phyloP scores from a whole-genome alignment of 495 filamentous ascomycete species.

The Bombardia bombarda region DNA sequence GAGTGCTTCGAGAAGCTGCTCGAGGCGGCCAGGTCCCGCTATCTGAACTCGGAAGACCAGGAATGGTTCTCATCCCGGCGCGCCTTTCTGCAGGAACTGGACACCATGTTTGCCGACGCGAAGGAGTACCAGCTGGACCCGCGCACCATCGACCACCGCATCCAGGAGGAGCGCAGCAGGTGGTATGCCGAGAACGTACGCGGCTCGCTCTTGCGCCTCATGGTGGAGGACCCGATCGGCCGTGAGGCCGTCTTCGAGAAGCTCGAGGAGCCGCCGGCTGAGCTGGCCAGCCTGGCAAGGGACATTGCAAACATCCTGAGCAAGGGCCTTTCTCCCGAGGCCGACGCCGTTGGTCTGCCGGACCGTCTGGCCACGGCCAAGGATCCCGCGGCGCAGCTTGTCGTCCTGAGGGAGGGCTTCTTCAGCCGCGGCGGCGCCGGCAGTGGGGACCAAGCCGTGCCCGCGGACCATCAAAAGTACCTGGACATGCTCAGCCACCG shows the following conservation, averaged over 20 bases:
- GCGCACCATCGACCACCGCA: constrained; percentile 28
- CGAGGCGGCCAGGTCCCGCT: constrained; percentile 27
- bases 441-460: constrained; percentile 8
- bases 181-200: constrained; percentile 35
- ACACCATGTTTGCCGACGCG: constrained; percentile 29
- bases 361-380: constrained; percentile 17
- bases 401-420: constrained; percentile 28
- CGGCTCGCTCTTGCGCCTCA: constrained; percentile 21
- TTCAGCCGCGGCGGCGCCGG: constrained; percentile 17
- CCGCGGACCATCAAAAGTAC: constrained; percentile 26
- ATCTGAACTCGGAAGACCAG: constrained; percentile 13
- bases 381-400: constrained; percentile 4
- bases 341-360: constrained; percentile 6
- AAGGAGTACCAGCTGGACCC: constrained; percentile 27
- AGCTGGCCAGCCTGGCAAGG: constrained; percentile 6
- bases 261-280: constrained; percentile 13
- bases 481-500: constrained; percentile 29
- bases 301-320: constrained; percentile 20
- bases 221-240: constrained; percentile 17
- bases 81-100: constrained; percentile 32
- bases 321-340: neutral
- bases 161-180: constrained; percentile 32
- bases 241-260: constrained; percentile 15
- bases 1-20: constrained; percentile 31
- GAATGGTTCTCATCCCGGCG: constrained; percentile 38